A percentile compares a stretch with the other conserved stretches of the same genome.
phyloP scores from a whole-genome alignment of 169 alveolate genomes.

The Eimeria necatrix region DNA sequence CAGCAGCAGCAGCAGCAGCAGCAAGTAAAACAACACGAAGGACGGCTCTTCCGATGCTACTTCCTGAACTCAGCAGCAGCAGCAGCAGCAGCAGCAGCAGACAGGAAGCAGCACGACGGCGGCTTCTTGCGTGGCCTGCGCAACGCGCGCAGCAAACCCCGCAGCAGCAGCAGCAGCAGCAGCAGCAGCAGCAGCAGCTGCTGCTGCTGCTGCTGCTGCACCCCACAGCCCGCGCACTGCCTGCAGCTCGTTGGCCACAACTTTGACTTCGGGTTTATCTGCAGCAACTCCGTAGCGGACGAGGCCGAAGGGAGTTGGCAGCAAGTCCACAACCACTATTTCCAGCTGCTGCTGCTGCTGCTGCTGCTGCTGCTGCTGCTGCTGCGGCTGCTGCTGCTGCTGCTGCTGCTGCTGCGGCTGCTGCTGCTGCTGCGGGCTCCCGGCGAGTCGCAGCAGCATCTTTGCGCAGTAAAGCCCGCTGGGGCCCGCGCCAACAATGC shows the following conservation, averaged over 20 bases:
- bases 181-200: not conserved
- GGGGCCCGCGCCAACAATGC: constrained; percentile 81
- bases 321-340: constrained; percentile 69
- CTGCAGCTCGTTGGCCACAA: constrained; percentile 85
- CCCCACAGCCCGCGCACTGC: constrained; percentile 68
- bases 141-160: not conserved
- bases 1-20: not conserved
- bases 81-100: too few species aligned
- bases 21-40: constrained; percentile 2
- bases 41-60: not conserved
- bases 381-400: not conserved
- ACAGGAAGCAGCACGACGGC: too few species aligned
- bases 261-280: constrained; percentile 88
- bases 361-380: not conserved
- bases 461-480: constrained; percentile 80
- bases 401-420: not conserved
- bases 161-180: not conserved
- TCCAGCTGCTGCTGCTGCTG: not conserved
- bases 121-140: too few species aligned
- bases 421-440: not conserved
- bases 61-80: too few species aligned
- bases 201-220: not conserved
- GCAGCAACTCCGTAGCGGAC: constrained; percentile 91
- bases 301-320: constrained; percentile 89
- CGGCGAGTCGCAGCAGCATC: constrained; percentile 44